Evolutionary conservation across 345 rosid genomes (phyloP), one percentile per base, ranked within the genome.

Genomic region (Lepidium didymum): DNA sequence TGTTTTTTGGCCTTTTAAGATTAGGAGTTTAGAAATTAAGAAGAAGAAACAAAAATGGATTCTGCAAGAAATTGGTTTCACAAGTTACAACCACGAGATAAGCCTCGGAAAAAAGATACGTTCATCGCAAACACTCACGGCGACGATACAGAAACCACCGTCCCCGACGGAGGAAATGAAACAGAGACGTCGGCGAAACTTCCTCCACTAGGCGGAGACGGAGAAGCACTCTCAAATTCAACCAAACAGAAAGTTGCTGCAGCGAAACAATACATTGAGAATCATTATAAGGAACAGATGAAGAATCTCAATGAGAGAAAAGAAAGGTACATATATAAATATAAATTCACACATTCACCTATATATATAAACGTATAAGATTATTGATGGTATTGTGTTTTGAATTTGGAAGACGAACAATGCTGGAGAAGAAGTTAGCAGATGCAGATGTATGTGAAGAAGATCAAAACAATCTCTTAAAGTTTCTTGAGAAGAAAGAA

Each of bases 371-470:
- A 33, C 1, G 6, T 8, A 23, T 18, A 4, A 45, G 49, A 46
- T 14, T 46, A 27, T 55, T 56, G 40, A 68, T 36, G 7, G 16
- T 55, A 15, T 35, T 29, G 38, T 44, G 31, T 11, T 62, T 34
- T 16, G 15, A 47, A 15, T 49, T 40, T 64, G 52, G 51, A 35
- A 92, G 98, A 59, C 85, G 98, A 59, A 73, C 41, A 43, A 69
- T 81, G 36, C 62, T 90, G 78, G 98, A 87, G 75, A 81, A 81
- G 84, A 90, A 92, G 73, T 68, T 92, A 70, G 96, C 90, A 18
- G 96, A 92, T 78, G 98, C 96, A 62, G 93, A 92, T 57, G 96
- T 86, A 54, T 90, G 93, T 0, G 86, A 90, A 81, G 96, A 92
- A 82, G 98, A 92, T 80, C 96, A 88, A 81, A 82, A 63, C 73